Percentiles rank a stretch among this genome's conserved stretches.
Conservation (phyloP, 148 eudicot species). For the Vaccinium vitisidaea region DNA sequence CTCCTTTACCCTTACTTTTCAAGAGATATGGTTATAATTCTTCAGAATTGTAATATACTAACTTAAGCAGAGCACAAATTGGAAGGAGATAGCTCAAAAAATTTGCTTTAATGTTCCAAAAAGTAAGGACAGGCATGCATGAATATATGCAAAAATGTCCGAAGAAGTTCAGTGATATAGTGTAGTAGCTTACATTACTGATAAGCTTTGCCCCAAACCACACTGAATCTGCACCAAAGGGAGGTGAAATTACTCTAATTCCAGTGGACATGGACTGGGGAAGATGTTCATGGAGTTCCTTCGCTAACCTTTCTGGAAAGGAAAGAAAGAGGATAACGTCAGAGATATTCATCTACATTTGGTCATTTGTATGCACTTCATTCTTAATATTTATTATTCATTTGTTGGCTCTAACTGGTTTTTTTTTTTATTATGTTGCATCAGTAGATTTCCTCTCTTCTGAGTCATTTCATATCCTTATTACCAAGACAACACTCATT, state of each 20-base stretch:
- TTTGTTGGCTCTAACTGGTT: not conserved
- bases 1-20: not conserved
- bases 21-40: not conserved
- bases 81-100: not conserved
- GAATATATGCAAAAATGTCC: not conserved
- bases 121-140: not conserved
- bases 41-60: not conserved
- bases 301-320: conserved; percentile 75
- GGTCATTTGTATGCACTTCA: not conserved
- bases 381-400: not conserved
- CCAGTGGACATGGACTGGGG: conserved; percentile 54
- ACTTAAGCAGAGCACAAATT: not conserved
- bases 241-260: conserved; percentile 70
- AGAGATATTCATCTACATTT: conserved; percentile 13
- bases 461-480: not conserved
- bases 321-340: not conserved
- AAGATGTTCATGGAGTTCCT: conserved; percentile 60
- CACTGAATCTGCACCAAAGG: conserved; percentile 76
- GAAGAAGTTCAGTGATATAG: not conserved
- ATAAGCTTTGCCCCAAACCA: conserved; percentile 94
- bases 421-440: not conserved
- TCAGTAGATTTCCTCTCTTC: not conserved
- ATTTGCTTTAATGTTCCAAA: not conserved
- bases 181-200: conserved; percentile 60
- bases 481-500: not conserved